phyloP scores from a whole-genome alignment of 345 rosid species.

The Melaleuca quinquenervia region DNA sequence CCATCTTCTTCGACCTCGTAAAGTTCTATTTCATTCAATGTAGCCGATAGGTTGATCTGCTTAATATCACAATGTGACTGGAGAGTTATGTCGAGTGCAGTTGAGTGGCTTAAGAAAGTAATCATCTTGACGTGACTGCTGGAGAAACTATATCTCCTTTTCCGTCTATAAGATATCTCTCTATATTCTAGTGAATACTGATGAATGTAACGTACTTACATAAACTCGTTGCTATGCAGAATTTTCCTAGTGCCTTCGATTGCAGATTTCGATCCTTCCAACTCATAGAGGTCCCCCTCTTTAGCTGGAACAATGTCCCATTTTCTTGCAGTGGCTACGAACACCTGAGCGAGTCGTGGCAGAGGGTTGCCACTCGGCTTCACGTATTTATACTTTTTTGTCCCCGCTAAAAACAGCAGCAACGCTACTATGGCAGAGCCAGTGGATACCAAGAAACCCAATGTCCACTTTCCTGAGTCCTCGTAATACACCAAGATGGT shows the following conservation, averaged over 20 bases:
- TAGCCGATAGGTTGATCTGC: neutral
- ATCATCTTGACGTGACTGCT: neutral
- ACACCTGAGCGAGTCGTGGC: constrained; percentile 35
- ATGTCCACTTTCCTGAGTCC: constrained; percentile 31
- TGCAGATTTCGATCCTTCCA: constrained; percentile 30
- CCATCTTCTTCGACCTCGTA: neutral
- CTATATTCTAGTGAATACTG: neutral
- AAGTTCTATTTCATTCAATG: neutral
- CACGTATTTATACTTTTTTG: constrained; percentile 14
- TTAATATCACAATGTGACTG: neutral
- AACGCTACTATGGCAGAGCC: constrained; percentile 23
- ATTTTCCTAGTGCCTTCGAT: constrained; percentile 46
- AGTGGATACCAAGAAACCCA: constrained; percentile 25
- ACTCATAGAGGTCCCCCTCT: constrained; percentile 20
- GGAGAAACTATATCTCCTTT: neutral
- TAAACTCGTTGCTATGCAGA: constrained; percentile 21
- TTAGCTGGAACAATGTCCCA: constrained; percentile 14
- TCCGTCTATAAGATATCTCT: neutral
- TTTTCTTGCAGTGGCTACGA: constrained; percentile 22
- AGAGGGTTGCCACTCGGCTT: constrained; percentile 35
- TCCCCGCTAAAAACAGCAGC: constrained; percentile 12
- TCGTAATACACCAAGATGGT: constrained; percentile 34
- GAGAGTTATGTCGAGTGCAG: neutral
- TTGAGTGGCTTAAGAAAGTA: neutral
- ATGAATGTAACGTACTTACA: constrained; percentile 8